Base-by-base conservation (phyloP, 331 rosid genomes). In the Acacia pycnantha region DNA sequence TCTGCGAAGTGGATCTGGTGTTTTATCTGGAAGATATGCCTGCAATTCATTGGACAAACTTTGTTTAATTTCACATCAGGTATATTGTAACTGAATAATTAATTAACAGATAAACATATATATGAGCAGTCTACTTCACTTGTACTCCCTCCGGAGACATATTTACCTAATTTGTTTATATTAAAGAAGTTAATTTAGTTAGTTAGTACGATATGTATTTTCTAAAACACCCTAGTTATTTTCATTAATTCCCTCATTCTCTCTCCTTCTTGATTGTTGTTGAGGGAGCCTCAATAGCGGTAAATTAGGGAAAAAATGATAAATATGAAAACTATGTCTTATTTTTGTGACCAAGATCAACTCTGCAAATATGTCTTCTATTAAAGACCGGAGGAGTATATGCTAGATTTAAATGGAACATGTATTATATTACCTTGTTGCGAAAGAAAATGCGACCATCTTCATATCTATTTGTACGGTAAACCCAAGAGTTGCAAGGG, bases 401-500 rank as follows among this genome's bases (percentile, higher is more conserved):
- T 56, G 62, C 14, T 58, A 11, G n/a, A 54, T 0, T 19, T 21
- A 21, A 2, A 5, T 5, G 0, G 7, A 62, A 10, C 13, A 10
- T 19, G 5, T 6, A 6, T 37, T 37, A 37, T 0, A 22, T 58
- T 24, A 59, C 68, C 40, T 87, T 54, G 77, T 87, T 87, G 37
- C 74, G 46, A 7, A 90, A 90, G 86, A 90, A 90, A 62, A 90
- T 73, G 19, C 94, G 88, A 18, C 65, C 64, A 4, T 44, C 69
- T 11, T 80, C 58, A 62, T 85, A 75, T 0, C 8, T 31, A 9
- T 13, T 46, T 16, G 43, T 14, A 27, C 84, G 91, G 66, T 87
- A 90, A 6, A 90, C 58, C 94, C 92, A 90, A 0, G 94, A 90
- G 85, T 88, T 87, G 76, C 94, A 90, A 43, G 76, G 85, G 56